Evolutionary conservation across 192 early-diverging fungal species (phyloP).

Genomic region (Linnemannia exigua): DNA sequence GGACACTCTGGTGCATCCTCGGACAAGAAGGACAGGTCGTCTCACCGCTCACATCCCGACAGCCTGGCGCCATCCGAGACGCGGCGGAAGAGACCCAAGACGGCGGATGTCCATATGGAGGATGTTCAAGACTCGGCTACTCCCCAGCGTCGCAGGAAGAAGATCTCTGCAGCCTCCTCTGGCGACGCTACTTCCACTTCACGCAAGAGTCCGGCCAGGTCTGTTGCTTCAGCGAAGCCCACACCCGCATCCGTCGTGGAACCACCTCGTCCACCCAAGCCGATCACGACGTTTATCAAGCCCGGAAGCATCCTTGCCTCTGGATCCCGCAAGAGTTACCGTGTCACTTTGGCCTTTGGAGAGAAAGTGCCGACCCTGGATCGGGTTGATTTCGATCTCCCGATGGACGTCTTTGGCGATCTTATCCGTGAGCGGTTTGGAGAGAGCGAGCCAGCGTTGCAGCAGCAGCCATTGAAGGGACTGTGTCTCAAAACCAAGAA

Average conservation of each 20-base stretch:
- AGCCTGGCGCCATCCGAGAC: not conserved
- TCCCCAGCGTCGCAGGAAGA: not conserved
- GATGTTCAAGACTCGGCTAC: not conserved
- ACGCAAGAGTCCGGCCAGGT: not conserved
- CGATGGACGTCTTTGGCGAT: slow-evolving; percentile 46
- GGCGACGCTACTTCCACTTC: not conserved
- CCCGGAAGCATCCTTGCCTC: slow-evolving; percentile 43
- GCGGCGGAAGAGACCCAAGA: slow-evolving; percentile 25
- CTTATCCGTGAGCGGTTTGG: slow-evolving; percentile 42
- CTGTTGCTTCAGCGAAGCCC: not conserved
- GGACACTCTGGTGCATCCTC: not conserved
- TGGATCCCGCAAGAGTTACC: slow-evolving; percentile 55
- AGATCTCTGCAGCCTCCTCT: slow-evolving; percentile 1
- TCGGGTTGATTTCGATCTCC: slow-evolving; percentile 53
- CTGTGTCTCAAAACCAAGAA: not conserved
- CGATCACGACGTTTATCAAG: slow-evolving; percentile 57
- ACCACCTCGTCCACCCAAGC: slow-evolving; percentile 29
- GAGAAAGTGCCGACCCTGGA: slow-evolving; percentile 48
- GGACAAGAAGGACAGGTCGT: slow-evolving; percentile 17
- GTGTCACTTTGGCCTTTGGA: slow-evolving; percentile 62
- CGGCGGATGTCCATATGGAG: not conserved
- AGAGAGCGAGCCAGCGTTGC: not conserved
- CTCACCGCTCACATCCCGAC: slow-evolving; percentile 7
- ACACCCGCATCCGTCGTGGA: not conserved
- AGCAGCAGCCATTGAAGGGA: not conserved